Percentiles rank a stretch among this genome's conserved stretches.
Conservation (phyloP, 169 alveolate species). For the Fabrea salina region DNA sequence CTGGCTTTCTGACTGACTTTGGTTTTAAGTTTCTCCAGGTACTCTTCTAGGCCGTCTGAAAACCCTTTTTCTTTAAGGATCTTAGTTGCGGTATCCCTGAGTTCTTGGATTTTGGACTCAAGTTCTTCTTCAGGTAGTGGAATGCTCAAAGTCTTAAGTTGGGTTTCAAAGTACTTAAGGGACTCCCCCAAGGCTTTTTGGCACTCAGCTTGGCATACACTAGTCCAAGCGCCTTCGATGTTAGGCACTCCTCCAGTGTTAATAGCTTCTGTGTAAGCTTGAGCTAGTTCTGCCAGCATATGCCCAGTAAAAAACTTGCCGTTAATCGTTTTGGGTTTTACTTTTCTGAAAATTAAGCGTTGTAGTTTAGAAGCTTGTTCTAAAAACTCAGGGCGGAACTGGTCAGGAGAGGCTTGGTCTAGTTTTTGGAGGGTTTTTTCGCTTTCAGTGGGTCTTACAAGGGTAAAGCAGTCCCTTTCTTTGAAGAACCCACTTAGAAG, state of each 20-base stretch:
- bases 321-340: constrained; percentile 41
- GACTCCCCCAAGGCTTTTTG: constrained; percentile 49
- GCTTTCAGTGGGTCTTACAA: constrained; percentile 81
- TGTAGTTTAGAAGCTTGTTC: constrained; percentile 42
- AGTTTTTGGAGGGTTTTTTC: constrained; percentile 75
- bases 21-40: background rate
- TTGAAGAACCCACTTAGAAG: constrained; percentile 72
- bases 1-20: background rate
- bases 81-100: background rate
- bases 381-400: constrained; percentile 77
- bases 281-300: constrained; percentile 71
- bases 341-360: constrained; percentile 57
- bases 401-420: constrained; percentile 59
- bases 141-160: background rate
- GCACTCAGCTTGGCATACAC: constrained; percentile 64
- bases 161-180: constrained; percentile 38
- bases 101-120: background rate
- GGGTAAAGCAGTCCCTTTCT: constrained; percentile 79
- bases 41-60: background rate
- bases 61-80: constrained; percentile 29
- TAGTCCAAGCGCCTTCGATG: constrained; percentile 74
- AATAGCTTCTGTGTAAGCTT: constrained; percentile 69
- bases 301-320: constrained; percentile 62
- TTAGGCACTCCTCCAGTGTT: constrained; percentile 82
- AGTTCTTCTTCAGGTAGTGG: constrained; percentile 6